These are phyloP conservation scores for Colletotrichum eleusines DNA, from an alignment of 2,329 filamentous ascomycete genomes.

Conservation along the genomic window DNA sequence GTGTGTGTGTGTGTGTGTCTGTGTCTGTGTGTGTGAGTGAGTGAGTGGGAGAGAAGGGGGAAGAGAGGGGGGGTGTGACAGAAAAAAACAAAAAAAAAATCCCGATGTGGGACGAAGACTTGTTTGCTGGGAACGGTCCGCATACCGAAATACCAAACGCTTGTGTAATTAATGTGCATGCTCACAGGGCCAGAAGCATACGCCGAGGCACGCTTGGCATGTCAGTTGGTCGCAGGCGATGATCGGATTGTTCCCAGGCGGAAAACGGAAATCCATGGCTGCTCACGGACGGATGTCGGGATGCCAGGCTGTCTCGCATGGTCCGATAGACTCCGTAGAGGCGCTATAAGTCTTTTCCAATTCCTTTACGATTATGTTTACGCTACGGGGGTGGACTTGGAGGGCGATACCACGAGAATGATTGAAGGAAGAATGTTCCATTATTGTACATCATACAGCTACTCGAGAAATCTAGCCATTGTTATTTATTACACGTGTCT, in stretches of 20 bases:
- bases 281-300: not conserved
- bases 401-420: not conserved
- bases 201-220: not conserved
- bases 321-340: not conserved
- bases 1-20: too few relatives aligned
- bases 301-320: not conserved
- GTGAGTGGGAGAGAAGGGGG: not conserved
- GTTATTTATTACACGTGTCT: not conserved
- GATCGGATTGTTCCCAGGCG: not conserved
- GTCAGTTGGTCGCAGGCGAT: not conserved
- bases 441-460: not conserved
- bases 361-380: not conserved
- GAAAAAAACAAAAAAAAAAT: not conserved
- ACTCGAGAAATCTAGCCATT: not conserved
- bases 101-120: not conserved
- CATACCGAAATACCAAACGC: not conserved
- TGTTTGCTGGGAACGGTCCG: not conserved
- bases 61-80: not conserved
- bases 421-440: not conserved
- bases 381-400: not conserved
- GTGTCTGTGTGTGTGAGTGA: not conserved
- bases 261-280: not conserved
- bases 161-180: not conserved
- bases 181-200: not conserved
- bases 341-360: not conserved